Percentiles rank a stretch among this genome's conserved stretches.
Conservation (phyloP, 164 flowering plant species). For the Dillenia suffruticosa region DNA sequence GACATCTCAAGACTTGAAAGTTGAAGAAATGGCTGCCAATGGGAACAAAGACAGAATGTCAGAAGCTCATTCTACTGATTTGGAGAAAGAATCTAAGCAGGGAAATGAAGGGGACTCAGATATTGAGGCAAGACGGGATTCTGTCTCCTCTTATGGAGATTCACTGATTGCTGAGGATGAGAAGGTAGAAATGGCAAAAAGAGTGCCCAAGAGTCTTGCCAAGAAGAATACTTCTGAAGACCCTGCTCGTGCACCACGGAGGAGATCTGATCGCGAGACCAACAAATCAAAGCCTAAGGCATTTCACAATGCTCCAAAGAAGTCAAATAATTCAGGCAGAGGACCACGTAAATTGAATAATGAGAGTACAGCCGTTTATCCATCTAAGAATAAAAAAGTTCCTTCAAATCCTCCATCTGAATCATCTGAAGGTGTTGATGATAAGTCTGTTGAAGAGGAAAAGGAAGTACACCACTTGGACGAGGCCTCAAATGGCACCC, state of each 20-base stretch:
- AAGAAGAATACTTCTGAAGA: slow-evolving; percentile 24
- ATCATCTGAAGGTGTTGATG: slow-evolving; percentile 64
- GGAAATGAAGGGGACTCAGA: slow-evolving; percentile 70
- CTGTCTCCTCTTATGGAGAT: slow-evolving; percentile 69
- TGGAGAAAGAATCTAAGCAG: slow-evolving; percentile 37
- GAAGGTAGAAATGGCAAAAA: slow-evolving; percentile 34
- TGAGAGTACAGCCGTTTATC: slow-evolving; percentile 20
- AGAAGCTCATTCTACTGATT: slow-evolving; percentile 36
- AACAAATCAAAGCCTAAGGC: slow-evolving; percentile 24
- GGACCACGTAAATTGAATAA: slow-evolving; percentile 17
- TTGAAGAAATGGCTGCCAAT: slow-evolving; percentile 27
- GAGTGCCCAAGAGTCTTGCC: slow-evolving; percentile 23
- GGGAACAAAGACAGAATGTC: slow-evolving; percentile 24
- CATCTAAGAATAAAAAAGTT: slow-evolving; percentile 27
- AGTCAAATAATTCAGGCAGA: slow-evolving; percentile 25
- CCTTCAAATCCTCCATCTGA: slow-evolving; percentile 50
- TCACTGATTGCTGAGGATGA: slow-evolving; percentile 42
- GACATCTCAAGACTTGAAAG: slow-evolving; percentile 16
- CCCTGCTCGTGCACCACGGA: slow-evolving; percentile 19
- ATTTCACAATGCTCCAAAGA: slow-evolving; percentile 28
- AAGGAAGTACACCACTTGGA: slow-evolving; percentile 49
- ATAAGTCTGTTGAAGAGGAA: slow-evolving; percentile 36
- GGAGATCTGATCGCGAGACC: slow-evolving; percentile 25
- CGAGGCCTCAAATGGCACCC: slow-evolving; percentile 49
- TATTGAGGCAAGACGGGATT: slow-evolving; percentile 54